These are phyloP conservation scores for Mortierella sp. DNA, from an alignment of 371 early-diverging fungal genomes.

Conservation along the genomic window DNA sequence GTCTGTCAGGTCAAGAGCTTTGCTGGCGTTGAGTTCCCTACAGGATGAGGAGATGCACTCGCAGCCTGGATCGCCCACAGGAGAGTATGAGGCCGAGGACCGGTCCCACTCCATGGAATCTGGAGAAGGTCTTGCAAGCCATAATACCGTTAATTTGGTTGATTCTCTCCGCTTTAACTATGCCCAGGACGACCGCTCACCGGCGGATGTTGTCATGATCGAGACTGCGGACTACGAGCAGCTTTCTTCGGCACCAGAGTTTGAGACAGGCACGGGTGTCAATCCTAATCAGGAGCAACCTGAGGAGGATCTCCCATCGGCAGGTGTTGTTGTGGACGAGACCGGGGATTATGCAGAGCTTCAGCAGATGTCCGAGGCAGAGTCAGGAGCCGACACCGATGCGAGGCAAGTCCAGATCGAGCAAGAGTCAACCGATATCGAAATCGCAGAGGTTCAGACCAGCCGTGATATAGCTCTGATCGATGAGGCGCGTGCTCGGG, in stretches of 20 bases:
- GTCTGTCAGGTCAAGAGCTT: no score
- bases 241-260: neutral
- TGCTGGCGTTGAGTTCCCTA: no score
- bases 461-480: neutral
- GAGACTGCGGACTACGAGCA: neutral
- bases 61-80: neutral
- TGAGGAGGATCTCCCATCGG: neutral
- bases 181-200: neutral
- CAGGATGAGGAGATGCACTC: conserved; percentile 1
- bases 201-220: neutral
- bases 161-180: neutral
- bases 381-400: neutral
- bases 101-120: neutral
- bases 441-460: neutral
- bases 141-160: neutral
- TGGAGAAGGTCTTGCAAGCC: neutral
- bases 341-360: neutral
- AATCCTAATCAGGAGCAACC: neutral
- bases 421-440: neutral
- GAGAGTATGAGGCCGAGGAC: neutral
- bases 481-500: neutral
- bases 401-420: neutral
- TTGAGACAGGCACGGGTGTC: neutral
- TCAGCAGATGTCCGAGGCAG: neutral
- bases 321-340: neutral